phyloP scores from a whole-genome alignment of 306 rosid species.

The Trifolium fragiferum region DNA sequence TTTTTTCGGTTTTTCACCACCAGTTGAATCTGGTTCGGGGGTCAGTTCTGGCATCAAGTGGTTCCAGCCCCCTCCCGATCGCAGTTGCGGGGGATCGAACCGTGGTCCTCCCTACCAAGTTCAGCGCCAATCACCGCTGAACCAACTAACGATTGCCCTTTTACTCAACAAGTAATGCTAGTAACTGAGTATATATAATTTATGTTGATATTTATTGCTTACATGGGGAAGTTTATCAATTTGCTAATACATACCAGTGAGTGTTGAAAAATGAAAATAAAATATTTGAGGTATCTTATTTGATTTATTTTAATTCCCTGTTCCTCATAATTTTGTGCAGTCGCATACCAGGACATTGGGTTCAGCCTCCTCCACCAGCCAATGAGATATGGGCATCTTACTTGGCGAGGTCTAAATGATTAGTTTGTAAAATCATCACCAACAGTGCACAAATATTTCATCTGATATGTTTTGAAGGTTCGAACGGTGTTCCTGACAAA shows the following conservation, averaged over 20 bases:
- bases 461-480: constrained; percentile 13
- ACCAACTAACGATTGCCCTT: too few species aligned
- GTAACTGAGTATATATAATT: background rate
- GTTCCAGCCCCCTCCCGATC: too few species aligned
- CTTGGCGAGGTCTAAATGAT: constrained; percentile 67
- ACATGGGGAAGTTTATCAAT: constrained; percentile 7
- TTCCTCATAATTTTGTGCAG: constrained; percentile 53
- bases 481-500: constrained; percentile 9
- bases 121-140: too few species aligned
- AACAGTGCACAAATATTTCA: constrained; percentile 9
- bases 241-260: constrained; percentile 1
- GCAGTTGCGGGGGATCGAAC: too few species aligned
- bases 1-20: too few species aligned
- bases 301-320: background rate
- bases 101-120: too few species aligned
- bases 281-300: constrained; percentile 36
- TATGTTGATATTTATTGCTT: background rate
- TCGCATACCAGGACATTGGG: constrained; percentile 92
- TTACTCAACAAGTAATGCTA: constrained; percentile 3
- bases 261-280: constrained; percentile 13
- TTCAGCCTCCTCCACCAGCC: constrained; percentile 90
- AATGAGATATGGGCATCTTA: constrained; percentile 90
- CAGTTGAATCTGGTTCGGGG: too few species aligned
- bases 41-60: too few species aligned
- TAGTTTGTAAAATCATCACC: constrained; percentile 3